Conservation (phyloP, 257 asterid genomes). For the Lantana camara region DNA sequence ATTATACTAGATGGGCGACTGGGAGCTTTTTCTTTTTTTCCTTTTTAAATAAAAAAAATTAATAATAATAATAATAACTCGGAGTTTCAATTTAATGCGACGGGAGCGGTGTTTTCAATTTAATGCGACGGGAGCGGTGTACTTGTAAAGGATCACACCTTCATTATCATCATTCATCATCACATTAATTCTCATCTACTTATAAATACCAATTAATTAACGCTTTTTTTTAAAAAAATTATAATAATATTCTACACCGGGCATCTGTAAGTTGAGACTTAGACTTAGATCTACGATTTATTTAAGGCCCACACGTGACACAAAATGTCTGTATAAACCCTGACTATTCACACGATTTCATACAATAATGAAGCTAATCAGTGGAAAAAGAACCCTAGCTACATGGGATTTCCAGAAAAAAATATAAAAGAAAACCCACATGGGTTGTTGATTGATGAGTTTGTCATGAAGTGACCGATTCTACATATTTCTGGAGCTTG, state of each 20-base stretch:
- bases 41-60: no score
- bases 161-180: neutral
- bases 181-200: constrained; percentile 24
- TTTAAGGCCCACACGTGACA: neutral
- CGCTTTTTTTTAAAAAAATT: no score
- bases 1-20: no score
- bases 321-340: no score
- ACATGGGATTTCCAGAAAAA: neutral
- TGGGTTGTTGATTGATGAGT: constrained; percentile 34
- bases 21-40: no score
- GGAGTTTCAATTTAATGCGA: no score
- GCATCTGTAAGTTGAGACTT: neutral
- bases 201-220: constrained; percentile 9
- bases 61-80: no score
- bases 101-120: no score
- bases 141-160: no score
- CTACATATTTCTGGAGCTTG: neutral
- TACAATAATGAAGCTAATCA: neutral
- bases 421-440: no score
- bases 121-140: no score
- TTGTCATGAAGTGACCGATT: constrained; percentile 12
- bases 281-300: neutral
- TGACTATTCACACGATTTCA: neutral
- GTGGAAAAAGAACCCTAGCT: constrained; percentile 7
- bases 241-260: no score